These are phyloP conservation scores for Phytophthora colocasiae DNA, from an alignment of 352 stramenopile genomes.

Conservation along the genomic window DNA sequence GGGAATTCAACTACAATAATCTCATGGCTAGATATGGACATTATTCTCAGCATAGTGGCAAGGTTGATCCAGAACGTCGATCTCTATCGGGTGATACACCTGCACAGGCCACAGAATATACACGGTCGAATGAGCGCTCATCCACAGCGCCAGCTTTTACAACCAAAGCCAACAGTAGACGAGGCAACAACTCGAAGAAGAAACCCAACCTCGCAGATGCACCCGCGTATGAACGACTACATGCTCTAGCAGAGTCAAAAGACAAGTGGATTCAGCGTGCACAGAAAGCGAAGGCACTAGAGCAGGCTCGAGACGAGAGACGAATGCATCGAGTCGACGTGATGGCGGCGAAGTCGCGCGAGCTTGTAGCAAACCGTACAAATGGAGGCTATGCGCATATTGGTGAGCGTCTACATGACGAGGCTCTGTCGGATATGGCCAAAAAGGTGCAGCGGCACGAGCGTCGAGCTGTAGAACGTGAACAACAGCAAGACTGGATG, in stretches of 20 bases:
- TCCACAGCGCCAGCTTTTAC: constrained; percentile 30
- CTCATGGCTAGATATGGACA: constrained; percentile 82
- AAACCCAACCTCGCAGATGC: constrained; percentile 37
- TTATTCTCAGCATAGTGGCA: constrained; percentile 72
- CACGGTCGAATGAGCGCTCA: constrained; percentile 20
- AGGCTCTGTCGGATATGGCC: constrained; percentile 71
- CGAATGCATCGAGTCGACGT: constrained; percentile 46
- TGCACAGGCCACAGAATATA: constrained; percentile 47
- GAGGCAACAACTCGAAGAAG: constrained; percentile 35
- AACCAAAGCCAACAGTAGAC: constrained; percentile 15
- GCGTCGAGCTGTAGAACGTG: constrained; percentile 48
- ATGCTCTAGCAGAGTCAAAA: constrained; percentile 72
- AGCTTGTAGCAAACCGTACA: constrained; percentile 59
- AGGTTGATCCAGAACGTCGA: constrained; percentile 44
- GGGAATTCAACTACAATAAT: constrained; percentile 75
- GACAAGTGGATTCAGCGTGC: constrained; percentile 80
- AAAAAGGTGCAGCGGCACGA: constrained; percentile 65
- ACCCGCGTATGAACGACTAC: constrained; percentile 67
- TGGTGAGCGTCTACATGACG: constrained; percentile 74
- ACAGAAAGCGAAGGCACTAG: constrained; percentile 69
- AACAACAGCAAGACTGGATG: constrained; percentile 76
- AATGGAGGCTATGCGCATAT: constrained; percentile 69
- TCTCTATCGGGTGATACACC: constrained; percentile 33
- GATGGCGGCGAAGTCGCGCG: constrained; percentile 69
- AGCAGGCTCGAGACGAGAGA: constrained; percentile 57